These are phyloP conservation scores for Gaultheria prostrata DNA, from an alignment of 148 eudicot species.

Conservation along the genomic window DNA sequence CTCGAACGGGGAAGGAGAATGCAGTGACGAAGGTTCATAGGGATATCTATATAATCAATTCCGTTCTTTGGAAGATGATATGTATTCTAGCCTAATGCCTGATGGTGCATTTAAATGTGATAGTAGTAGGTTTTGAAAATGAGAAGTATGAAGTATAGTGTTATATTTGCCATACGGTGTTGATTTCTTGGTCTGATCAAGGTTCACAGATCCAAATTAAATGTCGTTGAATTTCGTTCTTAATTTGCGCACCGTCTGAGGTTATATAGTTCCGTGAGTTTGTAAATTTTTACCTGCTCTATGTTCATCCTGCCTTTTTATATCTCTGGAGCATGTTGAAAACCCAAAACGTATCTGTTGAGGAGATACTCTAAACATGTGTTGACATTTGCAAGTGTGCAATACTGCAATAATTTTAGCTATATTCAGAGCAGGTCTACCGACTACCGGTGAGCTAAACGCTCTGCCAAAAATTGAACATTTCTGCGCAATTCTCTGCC, in stretches of 20 bases:
- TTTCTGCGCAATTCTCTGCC: no score
- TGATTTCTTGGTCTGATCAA: not conserved
- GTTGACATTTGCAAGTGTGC: not conserved
- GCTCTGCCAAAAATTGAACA: no score
- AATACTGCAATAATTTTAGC: no score
- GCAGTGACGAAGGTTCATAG: not conserved
- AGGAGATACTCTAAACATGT: not conserved
- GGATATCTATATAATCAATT: not conserved
- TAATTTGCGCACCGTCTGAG: not conserved
- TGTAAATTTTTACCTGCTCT: not conserved
- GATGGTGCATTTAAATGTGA: not conserved
- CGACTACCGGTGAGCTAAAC: no score
- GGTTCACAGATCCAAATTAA: not conserved
- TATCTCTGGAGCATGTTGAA: not conserved
- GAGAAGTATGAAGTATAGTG: not conserved
- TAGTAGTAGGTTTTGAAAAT: not conserved
- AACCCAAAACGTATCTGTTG: not conserved
- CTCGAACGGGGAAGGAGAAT: not conserved
- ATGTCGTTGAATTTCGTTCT: not conserved
- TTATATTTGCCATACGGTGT: not conserved
- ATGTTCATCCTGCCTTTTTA: not conserved
- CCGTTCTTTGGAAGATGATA: not conserved
- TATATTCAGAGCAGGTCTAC: no score
- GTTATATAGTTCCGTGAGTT: not conserved
- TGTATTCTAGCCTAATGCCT: slow-evolving; percentile 8